phyloP scores from a whole-genome alignment of 805 yeast species.

The Kluyveromyces wickerhamii region DNA sequence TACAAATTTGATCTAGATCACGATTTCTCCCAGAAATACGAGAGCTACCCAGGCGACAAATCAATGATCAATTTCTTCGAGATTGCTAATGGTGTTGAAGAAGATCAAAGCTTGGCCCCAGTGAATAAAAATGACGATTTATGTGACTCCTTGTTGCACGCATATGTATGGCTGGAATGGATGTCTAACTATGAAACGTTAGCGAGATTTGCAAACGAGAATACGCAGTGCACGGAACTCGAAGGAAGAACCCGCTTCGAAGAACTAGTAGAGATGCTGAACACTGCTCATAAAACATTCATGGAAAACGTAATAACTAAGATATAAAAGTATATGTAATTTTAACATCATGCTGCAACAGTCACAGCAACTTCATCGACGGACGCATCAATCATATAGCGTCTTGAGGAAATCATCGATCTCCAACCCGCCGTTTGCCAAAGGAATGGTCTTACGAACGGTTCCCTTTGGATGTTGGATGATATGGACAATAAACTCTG shows the following conservation, averaged over 20 bases:
- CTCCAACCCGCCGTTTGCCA: conserved; percentile 35
- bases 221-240: conserved; percentile 6
- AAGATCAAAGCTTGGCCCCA: neutral
- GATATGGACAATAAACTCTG: conserved; percentile 34
- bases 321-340: too few relatives aligned
- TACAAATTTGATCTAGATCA: conserved; percentile 3
- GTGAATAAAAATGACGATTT: conserved; percentile 53
- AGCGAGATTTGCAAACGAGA: conserved; percentile 11
- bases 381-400: conserved; percentile 6
- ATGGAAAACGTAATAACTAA: neutral
- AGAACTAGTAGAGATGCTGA: neutral
- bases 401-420: conserved; percentile 19
- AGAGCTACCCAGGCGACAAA: neutral
- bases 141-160: conserved; percentile 59
- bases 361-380: too few relatives aligned
- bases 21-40: neutral
- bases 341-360: too few relatives aligned
- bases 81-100: neutral
- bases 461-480: conserved; percentile 34
- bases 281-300: neutral
- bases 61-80: conserved; percentile 1
- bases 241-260: neutral
- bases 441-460: conserved; percentile 36
- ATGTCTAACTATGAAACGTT: conserved; percentile 11
- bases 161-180: conserved; percentile 43